Conservation (phyloP, 2,329 filamentous ascomycete genomes). For the Aspergillus flavus region DNA sequence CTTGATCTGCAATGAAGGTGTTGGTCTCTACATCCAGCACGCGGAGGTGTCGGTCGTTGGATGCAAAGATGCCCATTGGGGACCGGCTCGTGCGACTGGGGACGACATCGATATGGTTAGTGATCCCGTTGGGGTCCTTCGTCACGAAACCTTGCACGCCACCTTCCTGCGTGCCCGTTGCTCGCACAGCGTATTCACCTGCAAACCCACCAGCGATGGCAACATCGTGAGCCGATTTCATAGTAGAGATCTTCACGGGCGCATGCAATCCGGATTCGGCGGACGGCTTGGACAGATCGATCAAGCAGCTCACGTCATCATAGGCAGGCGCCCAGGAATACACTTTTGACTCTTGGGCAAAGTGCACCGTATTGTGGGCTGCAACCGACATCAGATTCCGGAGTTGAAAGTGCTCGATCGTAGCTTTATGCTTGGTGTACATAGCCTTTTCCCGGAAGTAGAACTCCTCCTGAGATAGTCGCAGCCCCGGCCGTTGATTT, state of each 20-base stretch:
- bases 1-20: conserved; percentile 41
- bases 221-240: conserved; percentile 53
- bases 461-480: conserved; percentile 44
- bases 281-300: conserved; percentile 51
- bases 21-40: conserved; percentile 56
- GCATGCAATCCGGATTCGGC: conserved; percentile 39
- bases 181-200: conserved; percentile 58
- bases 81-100: conserved; percentile 50
- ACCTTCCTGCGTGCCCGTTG: conserved; percentile 35
- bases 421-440: conserved; percentile 52
- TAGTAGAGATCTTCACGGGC: conserved; percentile 54
- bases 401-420: conserved; percentile 61
- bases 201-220: conserved; percentile 60
- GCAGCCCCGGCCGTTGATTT: conserved; percentile 26
- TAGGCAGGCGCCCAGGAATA: conserved; percentile 54
- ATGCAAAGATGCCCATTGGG: conserved; percentile 58
- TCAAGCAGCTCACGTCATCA: conserved; percentile 42
- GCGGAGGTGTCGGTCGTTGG: conserved; percentile 59
- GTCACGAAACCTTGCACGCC: conserved; percentile 52
- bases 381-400: conserved; percentile 60
- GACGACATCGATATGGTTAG: conserved; percentile 61
- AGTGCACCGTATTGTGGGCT: conserved; percentile 59
- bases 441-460: conserved; percentile 54
- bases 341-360: conserved; percentile 52
- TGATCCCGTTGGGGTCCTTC: conserved; percentile 53